Base-by-base conservation (phyloP, 495 filamentous ascomycete species). In the Aspergillus avenaceus region DNA sequence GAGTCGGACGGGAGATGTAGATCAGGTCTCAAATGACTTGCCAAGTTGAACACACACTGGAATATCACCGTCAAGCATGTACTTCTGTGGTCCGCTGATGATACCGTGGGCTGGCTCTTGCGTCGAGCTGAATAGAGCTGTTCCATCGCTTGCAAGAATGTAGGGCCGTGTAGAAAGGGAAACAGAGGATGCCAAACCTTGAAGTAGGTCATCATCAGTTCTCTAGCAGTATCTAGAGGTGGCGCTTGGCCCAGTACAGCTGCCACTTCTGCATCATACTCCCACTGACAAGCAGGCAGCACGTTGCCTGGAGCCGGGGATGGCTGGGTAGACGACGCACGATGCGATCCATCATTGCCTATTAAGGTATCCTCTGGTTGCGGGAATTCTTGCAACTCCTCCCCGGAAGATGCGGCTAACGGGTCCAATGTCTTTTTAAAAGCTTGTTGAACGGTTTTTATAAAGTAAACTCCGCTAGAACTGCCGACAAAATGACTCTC, bases 131-230 rank as follows among this genome's bases (percentile, higher is more conserved):
- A 61, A 54, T 74, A 74, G 34, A 70, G 59, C 41, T 59, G 58
- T 51, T 76, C 71, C 65, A 77, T 69, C 11, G 66, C 65, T 47
- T 67, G 69, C 34, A 79, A 47, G 49, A 79, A 78, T 13, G 72
- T 73, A 11, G 74, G 73, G 12, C 75, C 72, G 47, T 79, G 75
- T 8, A 78, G 58, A 46, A 79, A 71, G 11, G 76, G 75, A 55
- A 76, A 78, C 29, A 77, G 51, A 38, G 73, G 69, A 64, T 79
- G 76, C 70, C 68, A 73, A 16, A 70, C 58, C 62, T 64, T 66
- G 56, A 72, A 72, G 27, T 71, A 73, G 28, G 59, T 49, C 66
- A 72, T 72, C 68, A 73, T 71, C 14, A 73, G 44, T 19, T 65
- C 58, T 23, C 58, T 61, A 1, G 64, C 63, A 4, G 58, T 28